Evolutionary conservation across 371 early-diverging fungal genomes (phyloP).

Genomic region (Rhizopus arrhizus): DNA sequence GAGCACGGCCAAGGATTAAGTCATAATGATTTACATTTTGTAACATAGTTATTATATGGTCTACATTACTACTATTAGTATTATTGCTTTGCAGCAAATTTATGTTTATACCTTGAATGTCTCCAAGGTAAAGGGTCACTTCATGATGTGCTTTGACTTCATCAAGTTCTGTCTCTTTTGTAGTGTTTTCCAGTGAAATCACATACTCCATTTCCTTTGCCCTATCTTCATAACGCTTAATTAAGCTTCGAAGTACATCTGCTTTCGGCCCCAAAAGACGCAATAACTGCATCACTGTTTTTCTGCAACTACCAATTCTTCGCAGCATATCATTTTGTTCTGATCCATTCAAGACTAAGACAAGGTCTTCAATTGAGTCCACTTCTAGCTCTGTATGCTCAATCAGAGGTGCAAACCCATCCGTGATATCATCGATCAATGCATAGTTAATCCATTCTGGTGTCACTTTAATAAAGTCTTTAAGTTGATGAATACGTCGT

Average conservation of each 20-base stretch:
- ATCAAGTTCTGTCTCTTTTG: conserved; percentile 10
- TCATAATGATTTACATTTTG: conserved; percentile 92
- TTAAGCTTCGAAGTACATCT: conserved; percentile 78
- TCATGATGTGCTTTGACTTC: conserved; percentile 51
- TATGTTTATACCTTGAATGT: conserved; percentile 74
- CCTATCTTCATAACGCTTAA: conserved; percentile 62
- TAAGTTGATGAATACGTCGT: conserved; percentile 63
- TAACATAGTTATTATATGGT: conserved; percentile 94
- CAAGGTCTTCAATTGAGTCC: conserved; percentile 90
- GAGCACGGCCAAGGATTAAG: conserved; percentile 85
- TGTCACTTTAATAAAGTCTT: conserved; percentile 64
- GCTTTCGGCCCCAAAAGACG: conserved; percentile 79
- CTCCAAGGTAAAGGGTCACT: conserved; percentile 77
- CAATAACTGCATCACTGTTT: conserved; percentile 77
- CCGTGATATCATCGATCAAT: conserved; percentile 83
- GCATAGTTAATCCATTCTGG: conserved; percentile 93
- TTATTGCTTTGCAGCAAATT: not conserved
- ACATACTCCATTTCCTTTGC: conserved; percentile 37
- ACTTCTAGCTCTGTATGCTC: conserved; percentile 83
- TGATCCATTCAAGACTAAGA: conserved; percentile 67
- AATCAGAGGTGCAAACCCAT: conserved; percentile 81
- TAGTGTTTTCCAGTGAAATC: conserved; percentile 4
- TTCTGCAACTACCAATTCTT: conserved; percentile 83
- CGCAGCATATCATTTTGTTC: conserved; percentile 89
- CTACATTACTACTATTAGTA: conserved; percentile 36